These are phyloP conservation scores for Termitomyces bulborhizus DNA, from an alignment of 768 basidiomycete species.

Conservation along the genomic window DNA sequence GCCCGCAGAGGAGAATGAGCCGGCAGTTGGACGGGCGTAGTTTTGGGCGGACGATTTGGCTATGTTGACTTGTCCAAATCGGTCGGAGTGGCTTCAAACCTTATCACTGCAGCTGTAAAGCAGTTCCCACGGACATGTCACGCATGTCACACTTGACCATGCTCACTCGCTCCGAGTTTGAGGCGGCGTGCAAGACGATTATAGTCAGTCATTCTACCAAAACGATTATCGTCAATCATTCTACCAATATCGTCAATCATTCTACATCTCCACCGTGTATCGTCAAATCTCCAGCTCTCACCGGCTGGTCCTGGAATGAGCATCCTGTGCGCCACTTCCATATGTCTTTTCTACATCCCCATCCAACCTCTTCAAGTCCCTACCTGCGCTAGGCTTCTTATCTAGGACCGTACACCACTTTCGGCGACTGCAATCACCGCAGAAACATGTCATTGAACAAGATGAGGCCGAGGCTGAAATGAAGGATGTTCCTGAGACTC, in stretches of 20 bases:
- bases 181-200: slow-evolving; percentile 49
- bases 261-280: background rate
- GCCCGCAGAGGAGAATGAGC: slow-evolving; percentile 35
- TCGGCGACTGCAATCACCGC: slow-evolving; percentile 7
- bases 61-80: slow-evolving; percentile 22
- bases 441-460: slow-evolving; percentile 18
- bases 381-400: slow-evolving; percentile 42
- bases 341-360: background rate
- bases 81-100: slow-evolving; percentile 54
- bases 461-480: slow-evolving; percentile 31
- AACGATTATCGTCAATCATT: too few relatives aligned
- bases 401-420: slow-evolving; percentile 27
- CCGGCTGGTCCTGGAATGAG: slow-evolving; percentile 59
- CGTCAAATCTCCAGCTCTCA: slow-evolving; percentile 19
- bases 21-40: slow-evolving; percentile 44
- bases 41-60: slow-evolving; percentile 29
- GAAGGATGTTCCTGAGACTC: slow-evolving; percentile 18
- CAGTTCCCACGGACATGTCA: slow-evolving; percentile 35
- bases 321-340: slow-evolving; percentile 39
- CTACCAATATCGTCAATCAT: slow-evolving; percentile 20
- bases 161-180: slow-evolving; percentile 57
- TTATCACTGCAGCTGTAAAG: slow-evolving; percentile 47
- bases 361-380: slow-evolving; percentile 19
- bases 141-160: slow-evolving; percentile 23
- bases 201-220: slow-evolving; percentile 17